Conservation (phyloP, 164 flowering plant genomes). For the Hamamelis virginiana region DNA sequence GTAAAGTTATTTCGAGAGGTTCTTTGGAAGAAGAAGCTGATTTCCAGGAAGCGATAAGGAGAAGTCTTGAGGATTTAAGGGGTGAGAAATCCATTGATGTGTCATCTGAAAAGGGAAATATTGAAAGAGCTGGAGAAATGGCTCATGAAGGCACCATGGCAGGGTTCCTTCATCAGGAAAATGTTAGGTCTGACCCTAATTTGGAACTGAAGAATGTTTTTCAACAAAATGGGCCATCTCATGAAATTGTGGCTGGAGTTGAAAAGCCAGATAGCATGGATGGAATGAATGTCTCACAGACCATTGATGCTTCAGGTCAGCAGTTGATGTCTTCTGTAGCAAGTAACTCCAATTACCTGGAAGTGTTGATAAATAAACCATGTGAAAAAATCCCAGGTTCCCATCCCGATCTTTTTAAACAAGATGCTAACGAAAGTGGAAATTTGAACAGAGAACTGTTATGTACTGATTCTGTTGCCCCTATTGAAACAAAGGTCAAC, state of each 20-base stretch:
- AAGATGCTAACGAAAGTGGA: conserved; percentile 13
- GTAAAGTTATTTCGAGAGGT: conserved; percentile 43
- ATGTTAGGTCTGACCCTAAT: conserved; percentile 16
- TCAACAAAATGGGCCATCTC: conserved; percentile 12
- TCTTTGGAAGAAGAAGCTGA: conserved; percentile 72
- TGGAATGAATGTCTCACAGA: conserved; percentile 3
- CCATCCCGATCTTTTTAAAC: not conserved
- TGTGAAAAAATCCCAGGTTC: conserved; percentile 5
- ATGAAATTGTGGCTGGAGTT: conserved; percentile 16
- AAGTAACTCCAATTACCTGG: conserved; percentile 13
- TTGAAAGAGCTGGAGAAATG: conserved; percentile 13
- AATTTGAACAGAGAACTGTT: conserved; percentile 11
- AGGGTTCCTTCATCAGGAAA: conserved; percentile 9
- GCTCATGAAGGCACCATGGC: too few relatives aligned
- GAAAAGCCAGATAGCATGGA: conserved; percentile 15
- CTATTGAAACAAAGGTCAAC: conserved; percentile 14
- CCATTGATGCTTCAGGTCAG: conserved; percentile 11
- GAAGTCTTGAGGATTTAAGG: conserved; percentile 63
- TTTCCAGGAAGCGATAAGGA: conserved; percentile 83
- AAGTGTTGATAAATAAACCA: conserved; percentile 5
- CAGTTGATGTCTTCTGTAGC: conserved; percentile 12
- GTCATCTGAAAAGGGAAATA: conserved; percentile 16
- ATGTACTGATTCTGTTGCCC: conserved; percentile 10
- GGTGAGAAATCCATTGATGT: conserved; percentile 13
- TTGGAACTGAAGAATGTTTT: conserved; percentile 8